A percentile compares a stretch with the other conserved stretches of the same genome.
Conservation (phyloP, 2,329 filamentous ascomycete species). For the Arthrobotrys musiformis region DNA sequence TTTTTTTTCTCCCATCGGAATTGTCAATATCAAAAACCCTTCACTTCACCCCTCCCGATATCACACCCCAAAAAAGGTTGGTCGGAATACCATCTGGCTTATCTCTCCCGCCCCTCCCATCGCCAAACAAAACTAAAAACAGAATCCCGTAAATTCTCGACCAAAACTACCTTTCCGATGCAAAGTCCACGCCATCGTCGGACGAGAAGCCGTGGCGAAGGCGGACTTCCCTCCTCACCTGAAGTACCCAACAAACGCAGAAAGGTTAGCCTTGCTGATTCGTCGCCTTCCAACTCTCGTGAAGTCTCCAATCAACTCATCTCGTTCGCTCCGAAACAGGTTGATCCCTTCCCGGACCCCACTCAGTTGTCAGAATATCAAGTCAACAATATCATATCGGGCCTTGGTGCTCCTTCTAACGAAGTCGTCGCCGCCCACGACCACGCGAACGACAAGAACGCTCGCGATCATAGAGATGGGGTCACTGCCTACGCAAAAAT, state of each 20-base stretch:
- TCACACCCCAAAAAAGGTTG: not conserved
- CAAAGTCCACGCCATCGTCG: constrained; percentile 47
- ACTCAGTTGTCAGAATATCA: constrained; percentile 54
- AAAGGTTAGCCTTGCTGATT: constrained; percentile 30
- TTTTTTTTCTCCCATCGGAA: constrained; percentile 9
- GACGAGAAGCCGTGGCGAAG: constrained; percentile 50
- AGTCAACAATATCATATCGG: constrained; percentile 60
- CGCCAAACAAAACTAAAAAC: not conserved
- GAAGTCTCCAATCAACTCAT: not conserved
- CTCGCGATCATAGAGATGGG: constrained; percentile 69
- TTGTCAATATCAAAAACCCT: not conserved
- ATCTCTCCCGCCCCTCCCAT: not conserved
- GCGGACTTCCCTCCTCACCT: constrained; percentile 28
- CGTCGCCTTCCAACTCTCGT: constrained; percentile 1
- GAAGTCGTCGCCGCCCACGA: constrained; percentile 71
- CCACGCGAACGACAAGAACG: constrained; percentile 73
- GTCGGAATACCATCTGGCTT: not conserved
- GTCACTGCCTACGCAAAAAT: constrained; percentile 84
- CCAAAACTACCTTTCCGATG: constrained; percentile 2
- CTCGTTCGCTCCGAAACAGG: constrained; percentile 11
- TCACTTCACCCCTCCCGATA: not conserved
- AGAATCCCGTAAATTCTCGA: not conserved
- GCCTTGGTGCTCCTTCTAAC: constrained; percentile 58
- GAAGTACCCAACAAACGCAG: constrained; percentile 53
- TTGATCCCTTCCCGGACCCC: constrained; percentile 20